Base-by-base conservation (phyloP, 768 basidiomycete species). In the Dacryopinax spathularia region DNA sequence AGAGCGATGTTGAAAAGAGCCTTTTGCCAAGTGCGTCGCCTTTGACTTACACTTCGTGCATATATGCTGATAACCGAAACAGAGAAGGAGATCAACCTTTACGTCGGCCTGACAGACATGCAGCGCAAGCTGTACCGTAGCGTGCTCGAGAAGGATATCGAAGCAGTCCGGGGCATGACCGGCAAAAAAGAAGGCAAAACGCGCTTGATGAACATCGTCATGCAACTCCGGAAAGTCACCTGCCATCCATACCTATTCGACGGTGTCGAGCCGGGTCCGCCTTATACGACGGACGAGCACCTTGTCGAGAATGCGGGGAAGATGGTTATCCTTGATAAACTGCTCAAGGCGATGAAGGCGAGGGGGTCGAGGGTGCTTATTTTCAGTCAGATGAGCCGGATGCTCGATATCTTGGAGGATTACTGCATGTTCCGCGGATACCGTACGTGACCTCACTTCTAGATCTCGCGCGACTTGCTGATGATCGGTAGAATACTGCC, bases 131-230 rank as follows among this genome's bases (percentile, higher is more conserved):
- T 95, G 96, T 98, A 99, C 74, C 86, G 91, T 33, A 89, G 85
- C 1, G 88, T 99, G 6, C 75, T 98, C 64, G 93, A 97, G 76
- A 98, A 98, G 76, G 95, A 98, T 72, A 97, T 99, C 63, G 95
- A 98, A 70, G 95, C 95, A 9, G 96, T 99, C 39, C 97, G 97
- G 71, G 93, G 93, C 84, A 64, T 43, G 81, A 90, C 91, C 1
- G 92, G 94, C 7, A 97, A 96, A 81, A 98, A 98, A 72, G 96
- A 99, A 73, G 95, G 95, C 63, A 99, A 98, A 77, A 97, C 94
- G 2, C 79, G 95, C 34, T 74, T 98, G 60, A 91, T 97, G 86
- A 99, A 98, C 72, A 93, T 99, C 81, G 96, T 98, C 65, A 98
- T 98, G 96, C 96, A 99, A 80, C 82, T 90, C 20, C n/a, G 77